Conservation (phyloP, 164 flowering plant genomes). For the Annona cherimola region DNA sequence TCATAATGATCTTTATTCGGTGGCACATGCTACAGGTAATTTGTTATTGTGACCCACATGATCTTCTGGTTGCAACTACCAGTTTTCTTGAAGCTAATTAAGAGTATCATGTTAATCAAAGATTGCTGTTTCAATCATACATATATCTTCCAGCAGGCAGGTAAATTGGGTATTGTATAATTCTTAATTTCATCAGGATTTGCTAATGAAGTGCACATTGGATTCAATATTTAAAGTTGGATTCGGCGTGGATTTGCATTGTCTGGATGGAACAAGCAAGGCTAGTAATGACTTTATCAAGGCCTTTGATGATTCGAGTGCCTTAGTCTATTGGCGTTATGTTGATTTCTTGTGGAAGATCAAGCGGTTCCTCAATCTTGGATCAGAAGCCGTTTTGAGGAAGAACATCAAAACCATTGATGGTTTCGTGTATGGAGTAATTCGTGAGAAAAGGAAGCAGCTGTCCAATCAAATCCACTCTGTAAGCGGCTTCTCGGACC, state of each 20-base stretch:
- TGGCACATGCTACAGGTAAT: too few relatives aligned
- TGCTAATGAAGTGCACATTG: slow-evolving; percentile 47
- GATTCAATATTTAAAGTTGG: slow-evolving; percentile 77
- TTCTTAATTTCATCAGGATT: slow-evolving; percentile 32
- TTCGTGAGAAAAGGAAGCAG: slow-evolving; percentile 34
- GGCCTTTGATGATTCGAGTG: slow-evolving; percentile 64
- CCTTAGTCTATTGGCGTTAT: slow-evolving; percentile 40
- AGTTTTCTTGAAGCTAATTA: too few relatives aligned
- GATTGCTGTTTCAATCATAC: background rate
- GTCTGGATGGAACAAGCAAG: slow-evolving; percentile 41
- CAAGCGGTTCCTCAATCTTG: slow-evolving; percentile 50
- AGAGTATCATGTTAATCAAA: too few relatives aligned
- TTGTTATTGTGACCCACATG: too few relatives aligned
- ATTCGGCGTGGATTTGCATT: slow-evolving; percentile 60
- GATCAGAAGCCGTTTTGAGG: slow-evolving; percentile 49
- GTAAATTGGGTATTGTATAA: background rate
- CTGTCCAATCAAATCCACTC: slow-evolving; percentile 18
- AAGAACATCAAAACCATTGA: slow-evolving; percentile 42
- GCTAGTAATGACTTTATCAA: slow-evolving; percentile 34
- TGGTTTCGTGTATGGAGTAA: slow-evolving; percentile 40
- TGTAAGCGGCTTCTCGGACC: slow-evolving; percentile 24
- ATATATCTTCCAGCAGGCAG: too few relatives aligned
- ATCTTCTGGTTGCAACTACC: too few relatives aligned
- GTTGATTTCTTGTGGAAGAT: slow-evolving; percentile 58
- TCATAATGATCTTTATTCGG: too few relatives aligned